Evolutionary conservation across 176 grass and related monocot genomes (phyloP), one percentile per base, ranked within the genome.

Genomic region (Typha latifolia): DNA sequence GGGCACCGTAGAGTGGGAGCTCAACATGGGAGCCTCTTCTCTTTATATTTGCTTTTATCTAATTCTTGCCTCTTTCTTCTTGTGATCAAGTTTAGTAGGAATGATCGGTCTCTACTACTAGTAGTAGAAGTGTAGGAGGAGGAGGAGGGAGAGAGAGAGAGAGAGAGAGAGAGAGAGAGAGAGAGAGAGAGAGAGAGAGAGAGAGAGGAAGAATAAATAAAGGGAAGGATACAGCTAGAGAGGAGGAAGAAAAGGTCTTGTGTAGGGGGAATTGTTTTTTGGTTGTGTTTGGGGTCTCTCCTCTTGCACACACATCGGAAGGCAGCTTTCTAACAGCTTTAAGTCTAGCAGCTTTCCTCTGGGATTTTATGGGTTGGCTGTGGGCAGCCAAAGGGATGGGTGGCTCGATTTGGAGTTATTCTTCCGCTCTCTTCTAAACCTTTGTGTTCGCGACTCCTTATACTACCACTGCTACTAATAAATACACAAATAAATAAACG

Each of bases 321-420:
- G 62, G 77, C 80, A 83, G 77, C 87, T 86, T 86, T 83, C 69
- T 62, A 83, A 81, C 80, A 78, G 77, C 87, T 83, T 81, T 85
- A 82, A 72, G 80, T 82, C 79, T 67, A 87, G 68, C 76, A 82
- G 80, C 80, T 82, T 82, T 82, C 80, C 53, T 86, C 79, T 87
- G 75, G 84, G 84, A 87, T 82, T 72, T 79, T 80, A 72, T 79
- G 75, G 76, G 52, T 22, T 12, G 55, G 53, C 53, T 21, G 8
- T 32, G 61, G 62, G 49, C 13, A 15, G 47, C 48, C 14, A 49
- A 31, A 63, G 32, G 52, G 69, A 61, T 49, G 56, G 70, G 51
- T 4, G 76, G 76, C 53, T 59, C 14, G 53, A 3, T 59, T 59
- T 59, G 53, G 53, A 59, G 53, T 21, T 21, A 59, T 59, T 21